These are phyloP conservation scores for Sporothrix inflata DNA, from an alignment of 2,329 filamentous ascomycete species.

Conservation along the genomic window DNA sequence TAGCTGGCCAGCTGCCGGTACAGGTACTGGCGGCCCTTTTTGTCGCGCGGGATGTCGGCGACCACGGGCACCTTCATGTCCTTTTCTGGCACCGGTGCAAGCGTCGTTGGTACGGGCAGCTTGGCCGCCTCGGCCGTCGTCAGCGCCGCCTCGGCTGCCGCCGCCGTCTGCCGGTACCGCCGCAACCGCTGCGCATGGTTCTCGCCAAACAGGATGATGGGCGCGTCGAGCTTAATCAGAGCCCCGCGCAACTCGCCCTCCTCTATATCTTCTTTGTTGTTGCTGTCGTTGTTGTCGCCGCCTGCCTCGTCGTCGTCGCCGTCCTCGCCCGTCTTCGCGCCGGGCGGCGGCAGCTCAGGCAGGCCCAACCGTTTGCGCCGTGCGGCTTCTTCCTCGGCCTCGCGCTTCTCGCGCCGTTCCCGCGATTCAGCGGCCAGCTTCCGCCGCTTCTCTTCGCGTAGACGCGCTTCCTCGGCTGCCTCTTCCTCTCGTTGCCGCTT, in stretches of 20 bases:
- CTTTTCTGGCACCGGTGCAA: constrained; percentile 77
- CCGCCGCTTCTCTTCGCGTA: constrained; percentile 79
- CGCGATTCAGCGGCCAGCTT: constrained; percentile 80
- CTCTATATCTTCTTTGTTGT: constrained; percentile 56
- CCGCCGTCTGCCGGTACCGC: constrained; percentile 69
- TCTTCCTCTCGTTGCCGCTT: constrained; percentile 93
- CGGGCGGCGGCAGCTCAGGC: constrained; percentile 66
- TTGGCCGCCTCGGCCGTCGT: constrained; percentile 16
- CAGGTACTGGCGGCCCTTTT: constrained; percentile 68
- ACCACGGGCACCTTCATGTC: constrained; percentile 80
- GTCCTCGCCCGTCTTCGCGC: constrained; percentile 40
- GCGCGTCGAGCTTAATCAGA: constrained; percentile 73
- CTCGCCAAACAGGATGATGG: constrained; percentile 80
- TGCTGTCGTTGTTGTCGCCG: constrained; percentile 43
- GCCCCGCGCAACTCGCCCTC: constrained; percentile 71
- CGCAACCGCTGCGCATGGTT: constrained; percentile 68
- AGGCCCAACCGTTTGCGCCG: constrained; percentile 78
- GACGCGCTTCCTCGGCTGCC: constrained; percentile 67
- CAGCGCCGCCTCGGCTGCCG: constrained; percentile 55
- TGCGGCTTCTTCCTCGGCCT: constrained; percentile 71
- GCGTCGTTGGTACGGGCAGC: constrained; percentile 84
- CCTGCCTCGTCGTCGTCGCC: constrained; percentile 36
- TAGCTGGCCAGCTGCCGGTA: constrained; percentile 90
- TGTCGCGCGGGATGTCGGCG: constrained; percentile 56
- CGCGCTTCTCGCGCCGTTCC: constrained; percentile 69